Base-by-base conservation (phyloP, 495 filamentous ascomycete genomes). In the Parathielavia hyrcaniae region DNA sequence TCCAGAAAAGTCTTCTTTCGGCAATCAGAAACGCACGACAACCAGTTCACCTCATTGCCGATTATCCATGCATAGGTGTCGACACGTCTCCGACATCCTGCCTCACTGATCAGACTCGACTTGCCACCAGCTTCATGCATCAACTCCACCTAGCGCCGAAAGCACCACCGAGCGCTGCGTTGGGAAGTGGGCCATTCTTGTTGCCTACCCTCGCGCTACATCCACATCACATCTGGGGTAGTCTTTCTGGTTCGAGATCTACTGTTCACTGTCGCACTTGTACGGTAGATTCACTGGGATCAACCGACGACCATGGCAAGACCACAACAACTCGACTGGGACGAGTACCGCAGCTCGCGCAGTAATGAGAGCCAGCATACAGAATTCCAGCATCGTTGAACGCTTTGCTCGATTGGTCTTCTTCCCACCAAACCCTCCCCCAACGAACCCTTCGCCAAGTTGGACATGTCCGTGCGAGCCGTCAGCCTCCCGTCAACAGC, bases 381-480 rank as follows among this genome's bases (percentile, higher is more conserved):
- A n/a, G n/a, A n/a, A n/a, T n/a, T n/a, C n/a, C n/a, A n/a, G 26
- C 26, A 6, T 3, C 26, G 6, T 30, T 30, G 26, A 30, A 30
- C 6, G 6, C 26, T 30, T 30, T 30, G 26, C 26, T 30, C 26
- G 3, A 30, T 30, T 6, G 26, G 26, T 6, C 3, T 30, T 30
- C 26, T 30, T 30, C 26, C 26, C 26, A 30, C 26, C n/a, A 30
- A 30, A 30, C 26, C 26, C 26, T n/a, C n/a, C 26, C 2, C 3
- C 26, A 30, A 30, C 36, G 32, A 45, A 34, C 39, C 26, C 34
- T 41, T 59, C 32, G 16, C 64, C 38, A 49, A 59, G 55, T 26
- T 59, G 44, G 53, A 38, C 14, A 52, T 23, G 58, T 66, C 61
- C 38, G 64, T 66, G 64, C 61, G 55, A 13, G 45, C 56, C 34